Conservation (phyloP, 495 filamentous ascomycete species). For the Annulohypoxylon stygium region DNA sequence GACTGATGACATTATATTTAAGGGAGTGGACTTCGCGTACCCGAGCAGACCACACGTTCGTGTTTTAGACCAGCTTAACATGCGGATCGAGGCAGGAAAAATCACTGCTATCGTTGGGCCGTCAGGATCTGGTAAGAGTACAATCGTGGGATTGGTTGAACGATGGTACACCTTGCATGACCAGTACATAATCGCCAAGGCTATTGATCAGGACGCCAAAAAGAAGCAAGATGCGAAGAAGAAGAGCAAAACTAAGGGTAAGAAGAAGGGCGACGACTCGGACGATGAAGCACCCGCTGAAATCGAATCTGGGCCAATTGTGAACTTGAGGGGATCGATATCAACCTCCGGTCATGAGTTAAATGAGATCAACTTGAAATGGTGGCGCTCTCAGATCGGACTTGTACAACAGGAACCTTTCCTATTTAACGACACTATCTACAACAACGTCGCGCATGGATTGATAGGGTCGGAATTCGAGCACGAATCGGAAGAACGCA, state of each 20-base stretch:
- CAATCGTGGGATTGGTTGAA: constrained; percentile 90
- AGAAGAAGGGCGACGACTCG: constrained; percentile 48
- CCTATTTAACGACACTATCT: constrained; percentile 79
- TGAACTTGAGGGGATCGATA: constrained; percentile 64
- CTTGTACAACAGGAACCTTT: constrained; percentile 80
- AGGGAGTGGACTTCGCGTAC: constrained; percentile 74
- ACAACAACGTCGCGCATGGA: constrained; percentile 72
- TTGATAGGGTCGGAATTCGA: constrained; percentile 71
- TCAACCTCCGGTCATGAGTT: constrained; percentile 69
- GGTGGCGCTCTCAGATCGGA: constrained; percentile 76
- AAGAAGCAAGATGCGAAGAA: constrained; percentile 59
- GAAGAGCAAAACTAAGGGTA: constrained; percentile 48
- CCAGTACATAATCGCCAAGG: constrained; percentile 63
- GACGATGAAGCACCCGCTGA: constrained; percentile 47
- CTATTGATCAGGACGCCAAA: constrained; percentile 59
- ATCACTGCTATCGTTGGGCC: constrained; percentile 91
- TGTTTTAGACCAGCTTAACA: constrained; percentile 67
- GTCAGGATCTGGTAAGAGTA: constrained; percentile 89
- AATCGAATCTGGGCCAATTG: constrained; percentile 53
- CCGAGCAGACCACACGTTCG: constrained; percentile 75
- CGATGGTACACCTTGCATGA: constrained; percentile 86
- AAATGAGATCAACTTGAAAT: constrained; percentile 68
- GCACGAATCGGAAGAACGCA: constrained; percentile 63
- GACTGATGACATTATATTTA: constrained; percentile 69
- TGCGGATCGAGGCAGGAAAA: constrained; percentile 78